Base-by-base conservation (phyloP, 2,329 filamentous ascomycete species). In the Aspergillus bombycis region DNA sequence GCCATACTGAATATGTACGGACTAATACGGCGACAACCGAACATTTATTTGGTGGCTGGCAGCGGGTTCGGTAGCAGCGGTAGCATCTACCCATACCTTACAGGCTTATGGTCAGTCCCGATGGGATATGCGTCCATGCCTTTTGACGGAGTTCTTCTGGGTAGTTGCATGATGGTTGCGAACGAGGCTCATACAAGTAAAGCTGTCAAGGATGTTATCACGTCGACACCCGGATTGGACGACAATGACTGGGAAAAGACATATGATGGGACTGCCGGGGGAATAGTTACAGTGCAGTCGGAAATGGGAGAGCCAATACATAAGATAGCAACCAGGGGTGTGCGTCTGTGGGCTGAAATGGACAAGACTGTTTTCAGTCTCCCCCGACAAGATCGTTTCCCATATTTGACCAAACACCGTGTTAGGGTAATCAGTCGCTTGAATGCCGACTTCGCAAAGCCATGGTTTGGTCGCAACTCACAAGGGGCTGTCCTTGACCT, bases 71-170 rank as follows among this genome's bases (percentile, higher is more conserved):
- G 94, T 76, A 92, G 92, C 61, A 86, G 93, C 1, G 91, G 96
- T 65, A 93, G 96, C 75, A 96, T 93, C 1, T 96, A 96, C 75
- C 93, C 93, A 11, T 97, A 97, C 79, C 85, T 97, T 62, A 96
- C 92, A 48, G 94, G 94, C 79, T 84, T 87, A 58, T 97, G 94
- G 94, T 91, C 93, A n/a, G 88, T 86, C 77, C 89, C 89, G 72
- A 96, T 90, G 72, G 92, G 92, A 64, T 96, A 95, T 75, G 92
- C 93, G 30, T 87, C 92, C 4, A 97, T 97, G 94, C 94, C 94
- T 14, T 97, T 94, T 74, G 94, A 97, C 77, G 94, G 94, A 71
- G 92, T 91, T 74, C 83, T 97, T 67, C 95, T 97, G 70, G 94
- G 92, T 70, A 95, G 91, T 78, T 92, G 94, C 72, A 91, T 96